Percentiles rank a stretch among this genome's conserved stretches.
Evolutionary conservation across 768 basidiomycete genomes (phyloP).

Genomic region (Rubroboletus satanas): DNA sequence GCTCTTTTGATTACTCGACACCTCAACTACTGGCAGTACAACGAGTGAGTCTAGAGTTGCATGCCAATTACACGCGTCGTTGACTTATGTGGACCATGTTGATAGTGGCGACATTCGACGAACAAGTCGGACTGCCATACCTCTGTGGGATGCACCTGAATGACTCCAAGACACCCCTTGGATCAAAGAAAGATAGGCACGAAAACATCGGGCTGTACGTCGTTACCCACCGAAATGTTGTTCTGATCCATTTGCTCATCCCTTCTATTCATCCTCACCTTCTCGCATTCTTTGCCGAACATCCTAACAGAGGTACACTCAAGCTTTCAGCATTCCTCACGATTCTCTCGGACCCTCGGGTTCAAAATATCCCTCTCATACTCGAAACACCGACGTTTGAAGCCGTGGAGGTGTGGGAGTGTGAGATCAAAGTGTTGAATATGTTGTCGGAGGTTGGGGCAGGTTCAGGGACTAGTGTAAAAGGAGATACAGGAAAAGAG

Average conservation of each 20-base stretch:
- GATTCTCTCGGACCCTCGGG: conserved; percentile 65
- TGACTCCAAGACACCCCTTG: conserved; percentile 66
- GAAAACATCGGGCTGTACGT: conserved; percentile 82
- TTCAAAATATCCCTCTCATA: conserved; percentile 70
- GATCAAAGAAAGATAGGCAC: conserved; percentile 72
- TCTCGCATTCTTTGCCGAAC: neutral
- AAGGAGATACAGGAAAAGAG: neutral
- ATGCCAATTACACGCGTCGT: neutral
- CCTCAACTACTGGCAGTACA: conserved; percentile 13
- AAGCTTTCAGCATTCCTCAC: conserved; percentile 59
- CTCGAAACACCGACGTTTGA: conserved; percentile 80
- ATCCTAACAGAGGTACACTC: conserved; percentile 55
- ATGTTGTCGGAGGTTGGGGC: conserved; percentile 29
- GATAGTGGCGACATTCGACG: conserved; percentile 63
- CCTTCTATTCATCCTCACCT: neutral
- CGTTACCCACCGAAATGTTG: neutral
- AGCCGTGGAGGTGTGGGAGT: conserved; percentile 62
- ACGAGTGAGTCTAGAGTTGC: conserved; percentile 19
- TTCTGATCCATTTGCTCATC: neutral
- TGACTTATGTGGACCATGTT: neutral
- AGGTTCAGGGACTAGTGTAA: neutral
- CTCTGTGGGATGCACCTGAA: conserved; percentile 84
- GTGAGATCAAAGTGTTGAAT: conserved; percentile 65
- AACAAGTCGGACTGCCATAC: conserved; percentile 66
- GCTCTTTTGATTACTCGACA: neutral